Evolutionary conservation across 1,284 basidiomycete genomes (phyloP).

Genomic region (Moesziomyces parantarcticus): DNA sequence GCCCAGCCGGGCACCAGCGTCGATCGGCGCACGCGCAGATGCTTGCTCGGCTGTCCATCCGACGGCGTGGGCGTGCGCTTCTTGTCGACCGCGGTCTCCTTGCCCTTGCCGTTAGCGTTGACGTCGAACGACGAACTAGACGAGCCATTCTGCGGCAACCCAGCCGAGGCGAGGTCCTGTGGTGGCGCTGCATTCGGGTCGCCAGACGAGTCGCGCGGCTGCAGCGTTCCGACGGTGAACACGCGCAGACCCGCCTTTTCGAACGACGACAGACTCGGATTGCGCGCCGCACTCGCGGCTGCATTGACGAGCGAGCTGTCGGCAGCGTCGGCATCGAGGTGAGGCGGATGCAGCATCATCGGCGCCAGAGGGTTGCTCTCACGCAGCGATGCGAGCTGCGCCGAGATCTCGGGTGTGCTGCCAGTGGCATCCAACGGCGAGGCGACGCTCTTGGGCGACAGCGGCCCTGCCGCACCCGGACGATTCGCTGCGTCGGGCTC

Average conservation of each 20-base stretch:
- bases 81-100: conserved; percentile 1
- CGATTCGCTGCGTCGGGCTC: too few species aligned
- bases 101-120: conserved; percentile 4
- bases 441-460: conserved; percentile 52
- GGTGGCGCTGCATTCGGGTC: conserved; percentile 5
- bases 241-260: conserved; percentile 77
- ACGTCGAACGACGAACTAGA: conserved; percentile 18
- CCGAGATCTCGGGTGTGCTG: conserved; percentile 27
- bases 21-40: conserved; percentile 66
- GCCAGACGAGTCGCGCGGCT: conserved; percentile 71
- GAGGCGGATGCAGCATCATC: conserved; percentile 49
- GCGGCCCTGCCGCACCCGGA: conserved; percentile 17
- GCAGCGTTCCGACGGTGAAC: conserved; percentile 82
- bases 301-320: conserved; percentile 24
- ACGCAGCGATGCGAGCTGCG: conserved; percentile 7
- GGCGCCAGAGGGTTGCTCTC: conserved; percentile 19
- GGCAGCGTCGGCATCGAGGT: conserved; percentile 41
- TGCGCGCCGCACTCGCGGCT: conserved; percentile 26
- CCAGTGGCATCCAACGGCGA: conserved; percentile 33
- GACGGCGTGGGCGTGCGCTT: conserved; percentile 11
- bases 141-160: conserved; percentile 15
- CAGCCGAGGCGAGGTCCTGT: not conserved
- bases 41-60: conserved; percentile 10
- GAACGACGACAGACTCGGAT: conserved; percentile 35
- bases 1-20: conserved; percentile 79